Percentiles rank a stretch among this genome's conserved stretches.
Conservation (phyloP, 805 yeast genomes). For the Blastobotrys muscicola region DNA sequence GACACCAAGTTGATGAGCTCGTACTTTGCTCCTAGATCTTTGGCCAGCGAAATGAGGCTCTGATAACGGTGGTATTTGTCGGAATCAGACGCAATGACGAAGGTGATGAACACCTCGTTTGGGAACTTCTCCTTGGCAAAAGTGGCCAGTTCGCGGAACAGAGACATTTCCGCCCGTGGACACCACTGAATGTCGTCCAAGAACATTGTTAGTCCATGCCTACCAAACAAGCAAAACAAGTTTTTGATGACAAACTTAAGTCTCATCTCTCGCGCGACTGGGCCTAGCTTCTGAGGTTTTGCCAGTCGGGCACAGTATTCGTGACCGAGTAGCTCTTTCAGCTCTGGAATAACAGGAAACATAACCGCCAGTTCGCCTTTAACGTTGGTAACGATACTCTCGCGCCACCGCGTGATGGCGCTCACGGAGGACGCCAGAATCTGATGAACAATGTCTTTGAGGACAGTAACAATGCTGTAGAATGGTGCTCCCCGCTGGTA, state of each 20-base stretch:
- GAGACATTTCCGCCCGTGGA: slow-evolving; percentile 23
- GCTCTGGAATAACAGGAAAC: slow-evolving; percentile 37
- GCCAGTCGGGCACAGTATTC: slow-evolving; percentile 27
- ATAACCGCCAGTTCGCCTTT: slow-evolving; percentile 36
- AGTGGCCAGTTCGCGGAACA: slow-evolving; percentile 21
- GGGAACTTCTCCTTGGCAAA: slow-evolving; percentile 22
- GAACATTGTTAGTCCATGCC: slow-evolving; percentile 36
- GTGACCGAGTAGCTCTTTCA: slow-evolving; percentile 35
- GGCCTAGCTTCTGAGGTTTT: slow-evolving; percentile 19
- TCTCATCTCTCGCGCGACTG: slow-evolving; percentile 31
- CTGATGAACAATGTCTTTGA: slow-evolving; percentile 33
- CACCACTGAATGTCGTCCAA: slow-evolving; percentile 41
- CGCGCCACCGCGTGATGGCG: slow-evolving; percentile 34
- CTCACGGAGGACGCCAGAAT: slow-evolving; percentile 32
- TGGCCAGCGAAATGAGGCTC: slow-evolving; percentile 13
- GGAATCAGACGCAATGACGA: slow-evolving; percentile 23
- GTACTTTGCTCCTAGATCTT: slow-evolving; percentile 15
- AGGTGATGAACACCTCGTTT: slow-evolving; percentile 19
- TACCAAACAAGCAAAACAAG: slow-evolving; percentile 34
- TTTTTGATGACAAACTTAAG: slow-evolving; percentile 36
- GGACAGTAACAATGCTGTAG: slow-evolving; percentile 30
- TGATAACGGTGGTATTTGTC: slow-evolving; percentile 10
- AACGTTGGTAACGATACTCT: slow-evolving; percentile 30
- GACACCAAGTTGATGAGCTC: slow-evolving; percentile 17
- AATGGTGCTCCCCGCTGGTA: slow-evolving; percentile 29